Conservation (phyloP, 176 grass and related monocot species). For the Oryza glumipatula region DNA sequence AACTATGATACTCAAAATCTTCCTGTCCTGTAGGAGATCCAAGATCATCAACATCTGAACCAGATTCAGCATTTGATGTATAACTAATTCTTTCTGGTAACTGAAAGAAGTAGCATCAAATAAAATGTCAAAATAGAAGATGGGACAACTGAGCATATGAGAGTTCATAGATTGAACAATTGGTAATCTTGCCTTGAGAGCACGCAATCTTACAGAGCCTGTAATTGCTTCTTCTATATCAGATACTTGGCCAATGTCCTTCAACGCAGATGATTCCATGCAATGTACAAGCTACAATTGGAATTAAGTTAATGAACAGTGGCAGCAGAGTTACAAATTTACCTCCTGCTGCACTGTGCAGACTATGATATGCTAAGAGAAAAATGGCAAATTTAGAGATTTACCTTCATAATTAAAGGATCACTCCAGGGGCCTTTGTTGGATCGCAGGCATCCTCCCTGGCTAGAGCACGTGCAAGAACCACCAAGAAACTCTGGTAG, state of each 20-base stretch:
- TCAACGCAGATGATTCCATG: constrained; percentile 61
- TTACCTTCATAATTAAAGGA: constrained; percentile 86
- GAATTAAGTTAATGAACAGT: constrained; percentile 37
- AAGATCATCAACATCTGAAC: constrained; percentile 85
- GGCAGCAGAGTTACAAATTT: constrained; percentile 15
- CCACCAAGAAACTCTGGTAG: constrained; percentile 88
- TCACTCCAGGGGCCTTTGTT: constrained; percentile 99
- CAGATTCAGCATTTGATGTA: constrained; percentile 83
- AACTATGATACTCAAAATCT: constrained; percentile 71
- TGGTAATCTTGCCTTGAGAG: constrained; percentile 72
- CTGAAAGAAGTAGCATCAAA: constrained; percentile 52
- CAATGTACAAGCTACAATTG: constrained; percentile 71
- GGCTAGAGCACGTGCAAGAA: constrained; percentile 76
- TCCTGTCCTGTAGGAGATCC: constrained; percentile 62
- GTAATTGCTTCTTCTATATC: constrained; percentile 75
- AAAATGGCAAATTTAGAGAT: constrained; percentile 4
- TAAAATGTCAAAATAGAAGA: constrained; percentile 37
- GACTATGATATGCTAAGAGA: constrained; percentile 29
- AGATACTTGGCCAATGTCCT: constrained; percentile 63
- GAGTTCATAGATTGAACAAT: constrained; percentile 22
- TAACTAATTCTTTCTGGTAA: constrained; percentile 74
- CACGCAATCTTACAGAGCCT: constrained; percentile 64
- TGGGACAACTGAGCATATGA: constrained; percentile 30
- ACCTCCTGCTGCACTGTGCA: neutral
- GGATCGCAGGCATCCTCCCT: constrained; percentile 80